Percentiles rank a stretch among this genome's conserved stretches.
Evolutionary conservation across 2,329 filamentous ascomycete species (phyloP).

Genomic region (Metarhizium guizhouense): DNA sequence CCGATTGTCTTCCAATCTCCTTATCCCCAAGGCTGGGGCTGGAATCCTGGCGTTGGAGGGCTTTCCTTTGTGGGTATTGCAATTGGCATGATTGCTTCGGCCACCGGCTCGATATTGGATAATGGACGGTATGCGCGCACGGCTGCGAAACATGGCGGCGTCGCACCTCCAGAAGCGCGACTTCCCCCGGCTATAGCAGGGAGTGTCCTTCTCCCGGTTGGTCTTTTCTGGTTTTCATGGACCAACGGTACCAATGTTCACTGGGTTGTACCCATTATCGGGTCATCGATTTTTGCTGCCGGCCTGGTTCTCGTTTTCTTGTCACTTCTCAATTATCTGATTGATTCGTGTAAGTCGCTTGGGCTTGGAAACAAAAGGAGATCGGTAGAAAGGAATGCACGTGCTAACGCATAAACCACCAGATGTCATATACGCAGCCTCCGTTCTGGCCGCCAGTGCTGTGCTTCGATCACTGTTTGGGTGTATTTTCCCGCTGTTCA

Average conservation of each 20-base stretch:
- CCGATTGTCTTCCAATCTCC: slow-evolving; percentile 51
- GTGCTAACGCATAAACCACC: background rate
- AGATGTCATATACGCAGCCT: slow-evolving; percentile 68
- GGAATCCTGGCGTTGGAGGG: slow-evolving; percentile 48
- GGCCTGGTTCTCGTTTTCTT: slow-evolving; percentile 58
- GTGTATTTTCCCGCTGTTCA: slow-evolving; percentile 66
- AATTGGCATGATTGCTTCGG: slow-evolving; percentile 52
- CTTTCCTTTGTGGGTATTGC: slow-evolving; percentile 56
- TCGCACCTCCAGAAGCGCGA: slow-evolving; percentile 54
- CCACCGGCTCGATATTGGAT: slow-evolving; percentile 41
- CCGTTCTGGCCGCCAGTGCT: slow-evolving; percentile 62
- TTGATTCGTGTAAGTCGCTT: slow-evolving; percentile 44
- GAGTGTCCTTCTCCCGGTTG: slow-evolving; percentile 46
- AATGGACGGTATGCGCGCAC: slow-evolving; percentile 43
- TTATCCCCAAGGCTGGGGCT: slow-evolving; percentile 35
- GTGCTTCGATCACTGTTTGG: slow-evolving; percentile 66
- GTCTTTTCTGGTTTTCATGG: slow-evolving; percentile 60
- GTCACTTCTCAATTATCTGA: slow-evolving; percentile 56
- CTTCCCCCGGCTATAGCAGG: slow-evolving; percentile 53
- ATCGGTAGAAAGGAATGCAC: background rate
- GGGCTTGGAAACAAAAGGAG: slow-evolving; percentile 4
- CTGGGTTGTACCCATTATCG: slow-evolving; percentile 43
- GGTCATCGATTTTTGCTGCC: slow-evolving; percentile 40
- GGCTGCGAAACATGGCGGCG: slow-evolving; percentile 39
- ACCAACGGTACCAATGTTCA: slow-evolving; percentile 47